Evolutionary conservation across 768 basidiomycete genomes (phyloP).

Genomic region (Pulveroboletus sp.): DNA sequence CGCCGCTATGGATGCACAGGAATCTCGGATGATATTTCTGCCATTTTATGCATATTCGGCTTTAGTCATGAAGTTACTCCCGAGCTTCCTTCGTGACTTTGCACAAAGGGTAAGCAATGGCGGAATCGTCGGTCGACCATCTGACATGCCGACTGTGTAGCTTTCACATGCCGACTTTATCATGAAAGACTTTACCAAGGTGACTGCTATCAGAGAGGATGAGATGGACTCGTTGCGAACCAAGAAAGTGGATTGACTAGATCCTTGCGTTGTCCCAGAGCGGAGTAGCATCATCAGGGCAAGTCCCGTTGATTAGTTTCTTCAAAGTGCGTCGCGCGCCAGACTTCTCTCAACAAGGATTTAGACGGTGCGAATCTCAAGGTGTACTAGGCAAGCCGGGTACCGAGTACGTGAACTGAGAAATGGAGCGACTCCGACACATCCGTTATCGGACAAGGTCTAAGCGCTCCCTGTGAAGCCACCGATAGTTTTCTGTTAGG

Average conservation of each 20-base stretch:
- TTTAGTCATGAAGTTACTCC: conserved; percentile 52
- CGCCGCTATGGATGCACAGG: conserved; percentile 72
- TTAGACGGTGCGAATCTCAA: neutral
- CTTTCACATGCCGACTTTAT: conserved; percentile 62
- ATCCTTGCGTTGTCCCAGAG: neutral
- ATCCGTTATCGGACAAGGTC: neutral
- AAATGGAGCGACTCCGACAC: neutral
- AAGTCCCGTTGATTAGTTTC: no score
- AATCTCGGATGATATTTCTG: conserved; percentile 63
- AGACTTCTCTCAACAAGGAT: neutral
- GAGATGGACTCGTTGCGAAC: conserved; percentile 33
- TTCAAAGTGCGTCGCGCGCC: neutral
- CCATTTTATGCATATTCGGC: conserved; percentile 69
- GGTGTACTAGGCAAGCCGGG: neutral
- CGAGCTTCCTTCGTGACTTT: conserved; percentile 72
- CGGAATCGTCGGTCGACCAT: neutral
- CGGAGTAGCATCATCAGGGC: neutral
- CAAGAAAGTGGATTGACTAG: conserved; percentile 12
- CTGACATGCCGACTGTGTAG: conserved; percentile 35
- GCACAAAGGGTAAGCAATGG: conserved; percentile 59
- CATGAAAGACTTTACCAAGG: conserved; percentile 66
- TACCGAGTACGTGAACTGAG: neutral
- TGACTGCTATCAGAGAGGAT: conserved; percentile 53
- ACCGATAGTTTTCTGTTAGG: neutral
- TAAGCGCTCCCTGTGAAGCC: neutral